A percentile compares a stretch with the other conserved stretches of the same genome.
Evolutionary conservation across 306 rosid species (phyloP).

Genomic region (Corylus americana): DNA sequence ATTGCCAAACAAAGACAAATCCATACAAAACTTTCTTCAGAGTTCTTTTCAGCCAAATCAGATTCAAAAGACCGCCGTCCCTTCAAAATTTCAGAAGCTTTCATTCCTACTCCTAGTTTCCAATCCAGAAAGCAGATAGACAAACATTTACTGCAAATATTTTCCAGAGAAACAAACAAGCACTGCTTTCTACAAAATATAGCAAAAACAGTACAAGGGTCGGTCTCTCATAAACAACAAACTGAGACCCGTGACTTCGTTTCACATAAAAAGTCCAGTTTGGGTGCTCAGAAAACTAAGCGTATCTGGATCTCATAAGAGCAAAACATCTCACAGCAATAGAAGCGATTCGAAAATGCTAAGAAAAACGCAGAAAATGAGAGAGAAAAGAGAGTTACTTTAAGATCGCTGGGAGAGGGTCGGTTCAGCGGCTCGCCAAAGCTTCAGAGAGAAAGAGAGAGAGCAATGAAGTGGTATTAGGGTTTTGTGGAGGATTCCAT

Average conservation of each 20-base stretch:
- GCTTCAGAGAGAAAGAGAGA: neutral
- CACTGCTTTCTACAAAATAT: neutral
- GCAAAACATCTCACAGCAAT: neutral
- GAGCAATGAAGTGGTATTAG: neutral
- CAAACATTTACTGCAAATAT: neutral
- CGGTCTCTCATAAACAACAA: neutral
- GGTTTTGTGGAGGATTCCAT: constrained; percentile 1
- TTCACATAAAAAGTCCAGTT: neutral
- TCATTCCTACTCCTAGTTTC: neutral
- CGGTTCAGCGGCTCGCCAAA: neutral
- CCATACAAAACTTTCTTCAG: neutral
- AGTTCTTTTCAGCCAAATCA: too few relatives aligned
- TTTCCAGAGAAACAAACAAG: neutral
- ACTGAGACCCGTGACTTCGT: neutral
- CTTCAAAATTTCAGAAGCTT: neutral
- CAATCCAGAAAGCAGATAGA: neutral
- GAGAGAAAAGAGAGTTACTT: neutral
- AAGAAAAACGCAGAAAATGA: neutral
- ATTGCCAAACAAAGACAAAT: neutral
- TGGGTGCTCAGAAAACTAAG: neutral
- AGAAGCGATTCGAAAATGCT: neutral
- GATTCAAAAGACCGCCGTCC: neutral
- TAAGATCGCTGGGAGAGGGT: neutral
- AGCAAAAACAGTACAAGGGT: neutral
- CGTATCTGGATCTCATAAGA: neutral